Conservation (phyloP, 2,329 filamentous ascomycete genomes). For the Magnaporthiopsis rhizophila region DNA sequence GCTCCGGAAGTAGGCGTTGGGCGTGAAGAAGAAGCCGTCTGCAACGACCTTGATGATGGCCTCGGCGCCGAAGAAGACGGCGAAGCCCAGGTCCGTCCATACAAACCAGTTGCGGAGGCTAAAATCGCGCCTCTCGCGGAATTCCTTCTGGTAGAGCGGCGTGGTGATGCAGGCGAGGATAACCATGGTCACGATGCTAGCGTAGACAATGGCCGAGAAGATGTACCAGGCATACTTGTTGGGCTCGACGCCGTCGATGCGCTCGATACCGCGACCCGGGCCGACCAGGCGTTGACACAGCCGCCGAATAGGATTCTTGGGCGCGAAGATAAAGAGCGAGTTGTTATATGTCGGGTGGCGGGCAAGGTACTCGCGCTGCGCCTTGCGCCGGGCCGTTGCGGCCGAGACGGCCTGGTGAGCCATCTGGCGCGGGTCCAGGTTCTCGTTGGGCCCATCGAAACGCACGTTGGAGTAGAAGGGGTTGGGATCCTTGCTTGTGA, state of each 20-base stretch:
- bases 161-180: conserved; percentile 89
- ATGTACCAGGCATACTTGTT: conserved; percentile 86
- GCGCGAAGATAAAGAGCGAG: conserved; percentile 78
- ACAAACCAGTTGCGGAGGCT: conserved; percentile 81
- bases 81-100: conserved; percentile 87
- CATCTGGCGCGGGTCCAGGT: conserved; percentile 77
- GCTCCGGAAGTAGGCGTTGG: conserved; percentile 92
- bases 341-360: conserved; percentile 89
- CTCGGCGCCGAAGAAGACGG: conserved; percentile 76
- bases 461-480: conserved; percentile 79
- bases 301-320: conserved; percentile 67
- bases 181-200: conserved; percentile 96
- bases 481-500: conserved; percentile 71
- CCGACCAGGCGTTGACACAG: conserved; percentile 87
- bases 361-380: conserved; percentile 82
- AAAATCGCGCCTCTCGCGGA: conserved; percentile 55
- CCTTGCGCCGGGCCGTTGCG: conserved; percentile 72
- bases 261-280: conserved; percentile 76
- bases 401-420: conserved; percentile 84
- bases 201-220: conserved; percentile 90
- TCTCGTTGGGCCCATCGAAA: conserved; percentile 66
- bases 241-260: conserved; percentile 83
- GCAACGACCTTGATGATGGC: conserved; percentile 88
- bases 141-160: conserved; percentile 84
- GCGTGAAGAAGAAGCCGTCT: conserved; percentile 92